Percentiles rank a stretch among this genome's conserved stretches.
These are phyloP conservation scores for Chloromonas sp. DNA, from an alignment of 163 green algal species.

Conservation along the genomic window DNA sequence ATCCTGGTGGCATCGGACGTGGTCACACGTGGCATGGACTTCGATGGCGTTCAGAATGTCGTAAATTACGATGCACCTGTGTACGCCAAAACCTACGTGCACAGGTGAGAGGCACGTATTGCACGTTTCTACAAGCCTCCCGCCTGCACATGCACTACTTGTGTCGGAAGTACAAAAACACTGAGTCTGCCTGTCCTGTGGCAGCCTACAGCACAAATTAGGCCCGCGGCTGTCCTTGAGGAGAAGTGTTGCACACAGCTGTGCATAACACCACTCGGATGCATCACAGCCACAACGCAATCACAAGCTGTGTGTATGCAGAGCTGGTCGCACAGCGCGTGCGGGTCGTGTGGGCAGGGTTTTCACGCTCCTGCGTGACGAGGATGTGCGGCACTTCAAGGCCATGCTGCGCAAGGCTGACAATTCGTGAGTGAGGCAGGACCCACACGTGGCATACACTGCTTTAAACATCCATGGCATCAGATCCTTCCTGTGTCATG, in stretches of 20 bases:
- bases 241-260: too few species aligned
- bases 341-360: slow-evolving; percentile 61
- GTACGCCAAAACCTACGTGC: slow-evolving; percentile 88
- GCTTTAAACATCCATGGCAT: too few species aligned
- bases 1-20: slow-evolving; percentile 90
- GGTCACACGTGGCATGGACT: slow-evolving; percentile 91
- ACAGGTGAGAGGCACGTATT: slow-evolving; percentile 38
- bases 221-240: too few species aligned
- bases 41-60: slow-evolving; percentile 64
- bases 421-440: slow-evolving; percentile 31
- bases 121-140: too few species aligned
- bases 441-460: too few species aligned
- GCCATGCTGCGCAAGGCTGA: slow-evolving; percentile 76
- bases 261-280: too few species aligned
- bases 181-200: too few species aligned
- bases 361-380: slow-evolving; percentile 70
- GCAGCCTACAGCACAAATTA: too few species aligned
- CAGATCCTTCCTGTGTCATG: too few species aligned
- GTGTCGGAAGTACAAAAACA: too few species aligned
- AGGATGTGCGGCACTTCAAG: slow-evolving; percentile 83
- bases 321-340: slow-evolving; percentile 72
- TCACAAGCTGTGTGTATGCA: neutral
- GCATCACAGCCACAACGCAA: too few species aligned
- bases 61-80: slow-evolving; percentile 90
- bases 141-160: too few species aligned